Evolutionary conservation across 164 flowering plant species (phyloP), one percentile per base, ranked within the genome.

Genomic region (grape (Vitis vinifera)): DNA sequence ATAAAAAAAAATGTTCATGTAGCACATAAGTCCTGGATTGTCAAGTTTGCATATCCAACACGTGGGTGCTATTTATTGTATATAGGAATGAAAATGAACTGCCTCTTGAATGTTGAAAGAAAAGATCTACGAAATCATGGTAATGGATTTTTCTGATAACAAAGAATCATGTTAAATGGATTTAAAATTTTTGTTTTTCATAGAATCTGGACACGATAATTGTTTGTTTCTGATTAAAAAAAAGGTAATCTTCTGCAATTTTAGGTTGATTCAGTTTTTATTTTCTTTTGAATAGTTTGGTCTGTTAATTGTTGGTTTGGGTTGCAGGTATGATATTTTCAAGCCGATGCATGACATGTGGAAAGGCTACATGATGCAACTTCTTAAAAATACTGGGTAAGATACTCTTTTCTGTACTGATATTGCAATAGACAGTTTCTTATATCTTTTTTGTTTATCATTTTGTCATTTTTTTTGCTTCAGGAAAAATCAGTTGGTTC

Each of bases 321-420:
- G 59, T 48, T 71, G 55, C 86, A 92, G 98, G 61, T 95, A 78
- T 76, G 87, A 91, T n/a, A 59, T 61, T 51, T 92, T 84, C 78
- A 80, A 67, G 78, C 89, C 94, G 61, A 86, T 95, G 94, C 94
- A 90, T 73, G 91, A 87, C 11, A 85, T 84, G 84, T 92, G 99
- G 98, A 84, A 91, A 79, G 75, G 67, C 57, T 89, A 91, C 68
- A 75, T 91, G 27, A 65, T 1, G 53, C 86, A 92, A 77, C 93
- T 88, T 71, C 77, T 92, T n/a, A 82, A 85, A 68, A 71, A 66
- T 53, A 60, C 63, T 29, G 91, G 94, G 97, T 92, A 59, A 78
- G 84, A 56, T 59, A 17, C 66, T 57, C 37, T 37, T 66, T 8
- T 50, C 58, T 53, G 53, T 71, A 30, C 60, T 66, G 37, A 12